A percentile compares a stretch with the other conserved stretches of the same genome.
These are phyloP conservation scores for Histomonas meleagridis DNA, from an alignment of 208 protist species.

Conservation along the genomic window DNA sequence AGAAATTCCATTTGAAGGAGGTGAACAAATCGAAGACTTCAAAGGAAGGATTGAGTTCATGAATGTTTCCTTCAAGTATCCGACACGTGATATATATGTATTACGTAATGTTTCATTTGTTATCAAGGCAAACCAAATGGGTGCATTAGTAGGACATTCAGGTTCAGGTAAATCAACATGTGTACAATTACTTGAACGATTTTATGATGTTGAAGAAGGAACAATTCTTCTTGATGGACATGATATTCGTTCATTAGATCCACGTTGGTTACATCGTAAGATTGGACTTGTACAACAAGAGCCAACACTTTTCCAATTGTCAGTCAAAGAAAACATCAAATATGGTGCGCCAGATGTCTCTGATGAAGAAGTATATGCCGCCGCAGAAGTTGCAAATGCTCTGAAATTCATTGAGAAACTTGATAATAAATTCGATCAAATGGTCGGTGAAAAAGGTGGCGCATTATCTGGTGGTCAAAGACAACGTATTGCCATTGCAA, in stretches of 20 bases:
- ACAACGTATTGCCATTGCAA: not conserved
- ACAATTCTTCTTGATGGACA: not conserved
- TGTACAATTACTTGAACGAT: constrained; percentile 69
- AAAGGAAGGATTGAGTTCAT: not conserved
- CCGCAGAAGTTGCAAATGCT: constrained; percentile 69
- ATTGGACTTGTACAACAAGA: constrained; percentile 75
- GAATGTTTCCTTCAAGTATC: constrained; percentile 22
- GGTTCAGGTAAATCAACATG: constrained; percentile 9
- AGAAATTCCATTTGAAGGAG: not conserved
- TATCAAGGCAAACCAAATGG: constrained; percentile 38
- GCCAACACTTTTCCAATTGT: constrained; percentile 79
- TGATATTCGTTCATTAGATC: not conserved
- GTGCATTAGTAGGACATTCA: constrained; percentile 41
- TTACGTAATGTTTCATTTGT: constrained; percentile 40
- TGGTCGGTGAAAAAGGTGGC: not conserved
- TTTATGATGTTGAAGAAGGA: constrained; percentile 68
- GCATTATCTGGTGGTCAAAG: not conserved
- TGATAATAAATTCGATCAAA: not conserved
- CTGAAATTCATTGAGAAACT: constrained; percentile 65
- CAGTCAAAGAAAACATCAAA: constrained; percentile 78
- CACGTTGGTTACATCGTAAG: not conserved
- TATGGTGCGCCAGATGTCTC: constrained; percentile 69
- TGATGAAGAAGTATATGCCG: constrained; percentile 64
- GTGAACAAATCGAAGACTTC: not conserved
- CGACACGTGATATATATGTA: not conserved